Evolutionary conservation across 2,329 filamentous ascomycete genomes (phyloP), one percentile per base, ranked within the genome.

Genomic region (Penicillium sp.): DNA sequence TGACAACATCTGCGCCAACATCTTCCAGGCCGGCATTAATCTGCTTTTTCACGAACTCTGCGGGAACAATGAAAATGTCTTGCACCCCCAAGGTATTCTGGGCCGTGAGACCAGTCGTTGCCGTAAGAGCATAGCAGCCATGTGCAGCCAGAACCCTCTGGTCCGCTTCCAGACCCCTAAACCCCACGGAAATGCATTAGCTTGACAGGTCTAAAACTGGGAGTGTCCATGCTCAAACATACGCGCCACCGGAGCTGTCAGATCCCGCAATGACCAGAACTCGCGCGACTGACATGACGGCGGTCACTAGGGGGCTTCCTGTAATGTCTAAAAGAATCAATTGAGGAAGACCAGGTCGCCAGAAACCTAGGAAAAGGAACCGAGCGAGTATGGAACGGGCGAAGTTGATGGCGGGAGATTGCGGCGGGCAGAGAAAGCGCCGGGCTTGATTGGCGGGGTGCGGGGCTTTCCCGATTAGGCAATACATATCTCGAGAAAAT

Each of bases 91-190:
- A 77, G 0, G 93, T 98, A 69, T 97, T 95, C 65, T 97, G 93
- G 15, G 88, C 90, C n/a, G 93, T 98, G 63, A 98, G 74, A 17
- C 91, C 91, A 13, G 91, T 94, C 9, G 91, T 96, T 19, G 90
- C 88, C 43, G 91, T 96, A 83, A 96, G 94, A 53, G 88, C 89
- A 76, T 97, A 97, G 72, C 87, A 93, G 52, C 85, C 84, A 78
- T 97, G 89, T 17, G 87, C 88, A 39, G 89, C 86, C 53, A 95
- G 85, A 53, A 95, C 89, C 68, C 95, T 95, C 65, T 97, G 90
- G 67, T 97, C 91, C 33, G 91, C 93, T 69, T 98, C 91, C 31
- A 98, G 81, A 45, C n/a, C n/a, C n/a, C n/a, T n/a, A n/a, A n/a
- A n/a, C n/a, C n/a, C 91, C 93, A 49, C 90, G 95, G 62, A 12